These are phyloP conservation scores for Daldinia sp. DNA, from an alignment of 2,329 filamentous ascomycete genomes.

Conservation along the genomic window DNA sequence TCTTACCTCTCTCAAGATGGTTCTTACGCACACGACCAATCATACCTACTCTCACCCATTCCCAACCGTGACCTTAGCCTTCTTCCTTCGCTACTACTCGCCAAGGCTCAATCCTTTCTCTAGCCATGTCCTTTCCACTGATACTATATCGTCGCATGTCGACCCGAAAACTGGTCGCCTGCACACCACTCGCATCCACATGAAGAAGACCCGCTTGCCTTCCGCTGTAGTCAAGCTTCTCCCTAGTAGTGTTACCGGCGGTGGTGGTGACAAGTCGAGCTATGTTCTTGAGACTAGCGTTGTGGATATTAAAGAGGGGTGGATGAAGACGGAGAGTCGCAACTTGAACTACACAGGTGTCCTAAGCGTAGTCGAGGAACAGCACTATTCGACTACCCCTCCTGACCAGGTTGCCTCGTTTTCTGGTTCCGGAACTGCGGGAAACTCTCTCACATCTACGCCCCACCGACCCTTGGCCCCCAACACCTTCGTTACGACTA, in stretches of 20 bases:
- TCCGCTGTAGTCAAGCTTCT: constrained; percentile 78
- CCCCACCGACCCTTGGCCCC: constrained; percentile 40
- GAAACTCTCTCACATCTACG: constrained; percentile 40
- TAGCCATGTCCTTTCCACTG: constrained; percentile 82
- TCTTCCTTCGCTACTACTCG: constrained; percentile 85
- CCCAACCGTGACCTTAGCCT: constrained; percentile 85
- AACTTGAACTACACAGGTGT: constrained; percentile 87
- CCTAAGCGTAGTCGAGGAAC: constrained; percentile 78
- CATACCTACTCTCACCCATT: constrained; percentile 83
- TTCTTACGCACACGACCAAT: constrained; percentile 70
- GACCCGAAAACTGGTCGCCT: constrained; percentile 78
- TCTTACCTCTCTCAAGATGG: constrained; percentile 56
- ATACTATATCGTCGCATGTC: constrained; percentile 78
- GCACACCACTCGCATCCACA: constrained; percentile 79
- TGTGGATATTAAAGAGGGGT: constrained; percentile 80
- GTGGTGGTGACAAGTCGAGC: constrained; percentile 72
- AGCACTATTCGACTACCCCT: constrained; percentile 65
- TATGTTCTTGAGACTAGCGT: constrained; percentile 84
- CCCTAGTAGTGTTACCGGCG: constrained; percentile 73
- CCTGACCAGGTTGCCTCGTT: constrained; percentile 47
- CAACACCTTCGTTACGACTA: constrained; percentile 74
- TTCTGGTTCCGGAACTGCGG: constrained; percentile 31
- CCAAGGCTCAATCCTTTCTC: constrained; percentile 78
- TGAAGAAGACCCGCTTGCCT: constrained; percentile 83
- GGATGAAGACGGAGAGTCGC: constrained; percentile 82